A percentile compares a stretch with the other conserved stretches of the same genome.
Conservation (phyloP, 1,284 basidiomycete species). For the Trichosporon faecale region DNA sequence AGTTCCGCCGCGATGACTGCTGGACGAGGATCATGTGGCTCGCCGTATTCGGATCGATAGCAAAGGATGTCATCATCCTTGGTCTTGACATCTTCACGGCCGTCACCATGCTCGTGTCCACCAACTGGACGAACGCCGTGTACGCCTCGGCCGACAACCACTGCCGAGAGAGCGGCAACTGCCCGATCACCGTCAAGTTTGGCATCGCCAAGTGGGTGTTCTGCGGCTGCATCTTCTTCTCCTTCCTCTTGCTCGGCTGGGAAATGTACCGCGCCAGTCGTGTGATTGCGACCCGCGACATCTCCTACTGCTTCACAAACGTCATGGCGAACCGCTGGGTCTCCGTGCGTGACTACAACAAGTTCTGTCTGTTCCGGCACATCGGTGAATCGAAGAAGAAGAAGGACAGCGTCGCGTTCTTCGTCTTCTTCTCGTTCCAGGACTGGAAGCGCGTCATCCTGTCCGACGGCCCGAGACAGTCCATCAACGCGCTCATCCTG, state of each 20-base stretch:
- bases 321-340: slow-evolving; percentile 96
- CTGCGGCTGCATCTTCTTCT: slow-evolving; percentile 95
- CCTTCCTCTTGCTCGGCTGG: slow-evolving; percentile 76
- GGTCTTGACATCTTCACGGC: slow-evolving; percentile 97
- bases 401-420: slow-evolving; percentile 97
- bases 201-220: slow-evolving; percentile 91
- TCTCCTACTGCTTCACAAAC: slow-evolving; percentile 95
- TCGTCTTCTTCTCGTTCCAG: slow-evolving; percentile 99
- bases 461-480: slow-evolving; percentile 95
- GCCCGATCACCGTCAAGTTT: slow-evolving; percentile 85
- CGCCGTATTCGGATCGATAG: slow-evolving; percentile 83
- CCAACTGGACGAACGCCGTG: slow-evolving; percentile 49
- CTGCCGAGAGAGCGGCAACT: slow-evolving; percentile 59
- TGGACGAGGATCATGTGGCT: slow-evolving; percentile 86
- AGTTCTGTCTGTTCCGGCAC: slow-evolving; percentile 97
- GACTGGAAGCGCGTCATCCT: slow-evolving; percentile 93
- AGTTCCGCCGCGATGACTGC: slow-evolving; percentile 84
- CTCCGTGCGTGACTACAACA: slow-evolving; percentile 86
- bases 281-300: slow-evolving; percentile 91
- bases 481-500: slow-evolving; percentile 90
- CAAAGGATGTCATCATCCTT: slow-evolving; percentile 95
- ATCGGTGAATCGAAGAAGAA: slow-evolving; percentile 94
- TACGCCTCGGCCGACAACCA: slow-evolving; percentile 51
- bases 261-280: slow-evolving; percentile 87
- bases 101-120: slow-evolving; percentile 89